phyloP scores from a whole-genome alignment of 768 basidiomycete species.

The Suillus hirtellus region DNA sequence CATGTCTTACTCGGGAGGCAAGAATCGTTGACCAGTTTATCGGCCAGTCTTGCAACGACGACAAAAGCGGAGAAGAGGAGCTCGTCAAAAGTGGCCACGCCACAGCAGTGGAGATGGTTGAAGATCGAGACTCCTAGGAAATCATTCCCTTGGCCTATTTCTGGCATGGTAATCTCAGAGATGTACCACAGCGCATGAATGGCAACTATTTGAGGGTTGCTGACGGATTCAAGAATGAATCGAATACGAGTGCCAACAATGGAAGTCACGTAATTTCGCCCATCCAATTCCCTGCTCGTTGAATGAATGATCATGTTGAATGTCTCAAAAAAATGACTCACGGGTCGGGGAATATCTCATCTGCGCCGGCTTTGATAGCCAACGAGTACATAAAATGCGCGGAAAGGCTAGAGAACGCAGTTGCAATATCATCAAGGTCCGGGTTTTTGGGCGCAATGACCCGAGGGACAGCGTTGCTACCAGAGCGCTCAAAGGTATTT shows the following conservation, averaged over 20 bases:
- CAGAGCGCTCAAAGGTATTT: background rate
- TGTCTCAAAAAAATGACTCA: conserved; percentile 5
- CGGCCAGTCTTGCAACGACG: conserved; percentile 36
- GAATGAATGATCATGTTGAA: background rate
- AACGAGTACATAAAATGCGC: conserved; percentile 11
- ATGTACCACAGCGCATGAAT: conserved; percentile 37
- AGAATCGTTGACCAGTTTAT: conserved; percentile 35
- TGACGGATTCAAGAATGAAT: conserved; percentile 21
- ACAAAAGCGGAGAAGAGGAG: conserved; percentile 37
- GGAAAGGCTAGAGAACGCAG: conserved; percentile 6
- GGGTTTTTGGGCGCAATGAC: background rate
- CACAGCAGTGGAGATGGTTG: conserved; percentile 30
- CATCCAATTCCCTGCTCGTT: conserved; percentile 20
- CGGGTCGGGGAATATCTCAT: conserved; percentile 8
- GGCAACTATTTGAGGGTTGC: conserved; percentile 29
- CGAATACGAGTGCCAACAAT: conserved; percentile 23
- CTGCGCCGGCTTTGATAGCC: conserved; percentile 9
- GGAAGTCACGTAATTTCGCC: conserved; percentile 9
- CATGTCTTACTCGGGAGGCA: conserved; percentile 32
- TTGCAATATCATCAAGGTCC: conserved; percentile 2
- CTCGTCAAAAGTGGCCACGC: conserved; percentile 30
- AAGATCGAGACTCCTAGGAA: conserved; percentile 33
- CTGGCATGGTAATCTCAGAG: conserved; percentile 23
- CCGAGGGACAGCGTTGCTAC: background rate
- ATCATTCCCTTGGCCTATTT: conserved; percentile 16